A percentile compares a stretch with the other conserved stretches of the same genome.
phyloP scores from a whole-genome alignment of 495 filamentous ascomycete genomes.

The Trichoderma asperelloides region DNA sequence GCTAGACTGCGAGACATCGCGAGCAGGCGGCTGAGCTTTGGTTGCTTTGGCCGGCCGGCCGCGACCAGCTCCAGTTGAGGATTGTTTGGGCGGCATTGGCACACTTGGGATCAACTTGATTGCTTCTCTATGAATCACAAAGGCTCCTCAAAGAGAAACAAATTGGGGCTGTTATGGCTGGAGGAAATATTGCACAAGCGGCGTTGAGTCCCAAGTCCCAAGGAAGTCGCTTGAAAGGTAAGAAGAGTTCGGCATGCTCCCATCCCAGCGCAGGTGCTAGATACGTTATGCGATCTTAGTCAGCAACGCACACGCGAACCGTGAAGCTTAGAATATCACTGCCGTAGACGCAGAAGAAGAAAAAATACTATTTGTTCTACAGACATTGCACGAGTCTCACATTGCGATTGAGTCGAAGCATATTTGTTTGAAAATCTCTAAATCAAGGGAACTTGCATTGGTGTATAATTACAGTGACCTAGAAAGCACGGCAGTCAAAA shows the following conservation, averaged over 20 bases:
- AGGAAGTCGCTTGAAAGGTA: neutral
- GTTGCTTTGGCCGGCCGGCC: constrained; percentile 8
- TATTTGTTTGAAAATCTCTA: neutral
- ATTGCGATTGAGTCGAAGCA: neutral
- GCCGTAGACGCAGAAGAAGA: neutral
- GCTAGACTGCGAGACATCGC: neutral
- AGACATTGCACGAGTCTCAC: neutral
- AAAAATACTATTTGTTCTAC: neutral
- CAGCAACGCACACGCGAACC: neutral
- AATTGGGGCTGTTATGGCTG: neutral
- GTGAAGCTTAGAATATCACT: neutral
- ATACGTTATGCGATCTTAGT: neutral
- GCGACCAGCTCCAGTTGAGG: neutral
- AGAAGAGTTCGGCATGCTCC: neutral
- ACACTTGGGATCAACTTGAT: neutral
- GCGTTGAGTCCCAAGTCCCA: neutral
- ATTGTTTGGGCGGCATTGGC: constrained; percentile 12
- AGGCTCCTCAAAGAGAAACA: neutral
- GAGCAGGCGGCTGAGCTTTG: neutral
- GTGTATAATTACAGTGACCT: constrained; percentile 52
- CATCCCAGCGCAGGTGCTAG: neutral
- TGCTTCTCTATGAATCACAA: neutral
- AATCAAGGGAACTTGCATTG: constrained; percentile 40
- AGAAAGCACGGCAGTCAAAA: constrained; percentile 18
- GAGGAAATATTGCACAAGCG: neutral